Base-by-base conservation (phyloP, 116 monocot species). In the Phalaenopsis hybrid region DNA sequence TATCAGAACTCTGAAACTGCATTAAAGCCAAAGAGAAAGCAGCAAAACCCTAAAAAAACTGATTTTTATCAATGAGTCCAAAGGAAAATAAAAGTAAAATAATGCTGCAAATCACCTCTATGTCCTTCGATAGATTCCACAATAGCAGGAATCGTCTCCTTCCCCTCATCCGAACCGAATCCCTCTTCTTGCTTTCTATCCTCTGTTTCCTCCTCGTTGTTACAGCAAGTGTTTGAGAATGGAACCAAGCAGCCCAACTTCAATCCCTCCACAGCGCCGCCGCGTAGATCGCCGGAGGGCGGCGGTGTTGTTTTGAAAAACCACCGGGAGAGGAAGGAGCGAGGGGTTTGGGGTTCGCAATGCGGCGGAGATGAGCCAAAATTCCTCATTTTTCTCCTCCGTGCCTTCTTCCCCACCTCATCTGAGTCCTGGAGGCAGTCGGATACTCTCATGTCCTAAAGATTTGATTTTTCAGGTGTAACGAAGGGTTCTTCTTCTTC, bases 171-270 rank as follows among this genome's bases (percentile, higher is more conserved):
- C 0, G 11, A 16, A 37, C 16, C 12, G 72, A 16, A 37, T 5
- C 15, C 37, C 31, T 13, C 77, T 12, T 49, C 51, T 1, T 20
- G 28, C 28, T 77, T 51, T 20, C 3, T 37, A 37, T 45, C 46
- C 75, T n/a, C 75, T 6, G 11, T 33, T 21, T 44, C 45, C 1
- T 21, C 21, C 20, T 28, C 77, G 16, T 77, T 31, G 31, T 18
- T 49, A 28, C 77, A 77, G 77, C 51, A 77, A 51, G 77, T 51
- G 13, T 13, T 49, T 20, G 77, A 44, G 51, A 77, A 52, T 7
- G 77, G 77, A 50, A 51, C 50, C 51, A 77, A 44, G 77, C 77
- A 77, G 3, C 77, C 15, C 9, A 13, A 77, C 25, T 51, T 77
- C 77, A 28, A 23, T n/a, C 28, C 51, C 48, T 49, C 51, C 77